Evolutionary conservation across 148 eudicot species (phyloP), one percentile per base, ranked within the genome.

Genomic region (Talinum fruticosum): DNA sequence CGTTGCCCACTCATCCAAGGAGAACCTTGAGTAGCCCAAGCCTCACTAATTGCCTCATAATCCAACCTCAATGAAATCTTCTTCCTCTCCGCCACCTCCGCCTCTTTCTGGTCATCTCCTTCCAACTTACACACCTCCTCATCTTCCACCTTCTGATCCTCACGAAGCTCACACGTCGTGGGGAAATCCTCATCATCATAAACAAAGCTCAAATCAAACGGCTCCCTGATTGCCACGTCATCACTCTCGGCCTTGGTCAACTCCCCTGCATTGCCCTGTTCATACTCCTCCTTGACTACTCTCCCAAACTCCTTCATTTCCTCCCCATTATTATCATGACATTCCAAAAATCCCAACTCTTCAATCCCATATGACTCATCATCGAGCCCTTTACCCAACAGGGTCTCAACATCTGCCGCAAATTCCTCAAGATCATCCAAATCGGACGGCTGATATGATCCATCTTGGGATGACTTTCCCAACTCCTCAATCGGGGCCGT

Each of bases 1-100:
- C 92, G 88, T 34, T 87, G 86, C 2, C 98, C 97, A 69, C 77
- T 79, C 30, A 89, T 87, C 98, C 96, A 93, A 33, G 96, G 96
- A 0, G 89, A 80, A 0, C 82, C 78, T 33, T 86, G 80, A 57
- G n/a, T 80, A 41, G 79, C 88, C 97, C 97, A 93, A 10, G 97
- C 89, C 1, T 83, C 65, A 29, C 87, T 82, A 1, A 93, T 87
- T 18, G 88, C 92, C 29, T 87, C 88, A 69, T 87, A 91, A 82
- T 93, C 90, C 45, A 93, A 88, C 75, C 83, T 86, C 82, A 93
- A 79, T 6, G 82, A 82, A 77, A 75, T 87, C 41, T 68, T 78
- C 84, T 83, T 87, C 44, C 62, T 83, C 8, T 30, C 62, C 66
- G 30, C 34, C 32, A 18, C 67, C 4, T 69, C 75, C 44, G 62